Evolutionary conservation across 306 rosid species (phyloP).

Genomic region (Glycine soja): DNA sequence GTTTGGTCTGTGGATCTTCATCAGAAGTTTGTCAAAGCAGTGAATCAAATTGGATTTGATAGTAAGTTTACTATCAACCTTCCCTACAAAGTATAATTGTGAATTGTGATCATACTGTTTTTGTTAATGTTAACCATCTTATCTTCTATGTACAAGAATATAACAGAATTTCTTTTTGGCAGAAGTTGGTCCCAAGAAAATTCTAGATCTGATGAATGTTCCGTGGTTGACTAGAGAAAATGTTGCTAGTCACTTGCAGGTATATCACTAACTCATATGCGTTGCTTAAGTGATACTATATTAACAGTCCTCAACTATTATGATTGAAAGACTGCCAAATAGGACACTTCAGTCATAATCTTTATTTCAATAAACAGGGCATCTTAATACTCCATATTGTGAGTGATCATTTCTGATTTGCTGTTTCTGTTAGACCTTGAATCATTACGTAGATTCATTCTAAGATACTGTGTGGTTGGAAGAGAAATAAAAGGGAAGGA

Average conservation of each 20-base stretch:
- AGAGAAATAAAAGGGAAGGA: not conserved
- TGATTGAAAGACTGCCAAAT: not conserved
- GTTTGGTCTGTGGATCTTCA: slow-evolving; percentile 96
- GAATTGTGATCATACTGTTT: slow-evolving; percentile 8
- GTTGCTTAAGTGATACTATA: slow-evolving; percentile 34
- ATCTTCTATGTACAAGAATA: slow-evolving; percentile 28
- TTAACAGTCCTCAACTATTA: not conserved
- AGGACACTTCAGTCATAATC: not conserved
- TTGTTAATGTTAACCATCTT: slow-evolving; percentile 35
- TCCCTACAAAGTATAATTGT: slow-evolving; percentile 9
- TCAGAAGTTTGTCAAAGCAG: slow-evolving; percentile 90
- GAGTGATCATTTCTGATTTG: too few species aligned
- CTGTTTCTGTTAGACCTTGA: not conserved
- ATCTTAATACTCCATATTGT: too few species aligned
- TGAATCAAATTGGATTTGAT: slow-evolving; percentile 82
- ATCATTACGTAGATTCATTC: slow-evolving; percentile 5
- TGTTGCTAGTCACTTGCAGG: slow-evolving; percentile 96
- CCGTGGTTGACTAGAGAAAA: slow-evolving; percentile 83
- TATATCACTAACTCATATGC: slow-evolving; percentile 41
- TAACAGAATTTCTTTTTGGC: slow-evolving; percentile 65
- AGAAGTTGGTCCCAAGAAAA: slow-evolving; percentile 95
- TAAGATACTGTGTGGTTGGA: not conserved
- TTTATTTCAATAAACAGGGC: not conserved
- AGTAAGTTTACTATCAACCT: slow-evolving; percentile 60
- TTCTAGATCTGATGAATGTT: slow-evolving; percentile 89